Percentiles rank a stretch among this genome's conserved stretches.
Evolutionary conservation across 2,329 filamentous ascomycete species (phyloP).

Genomic region (Drechslerella stenobrocha): DNA sequence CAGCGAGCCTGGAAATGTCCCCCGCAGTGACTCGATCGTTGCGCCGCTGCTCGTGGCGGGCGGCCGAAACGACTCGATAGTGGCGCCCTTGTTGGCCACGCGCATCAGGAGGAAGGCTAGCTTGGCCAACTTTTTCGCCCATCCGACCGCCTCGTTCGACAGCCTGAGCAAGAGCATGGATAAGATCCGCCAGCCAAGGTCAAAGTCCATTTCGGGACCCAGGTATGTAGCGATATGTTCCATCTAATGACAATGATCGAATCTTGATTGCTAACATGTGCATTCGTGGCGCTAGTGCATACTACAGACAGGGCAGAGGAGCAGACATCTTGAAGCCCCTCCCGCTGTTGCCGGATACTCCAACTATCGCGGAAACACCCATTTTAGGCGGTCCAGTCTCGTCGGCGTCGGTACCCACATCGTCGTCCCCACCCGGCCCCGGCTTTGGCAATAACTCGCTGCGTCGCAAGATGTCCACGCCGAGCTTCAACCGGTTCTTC

Average conservation of each 20-base stretch:
- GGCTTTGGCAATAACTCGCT: constrained; percentile 41
- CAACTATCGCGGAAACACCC: constrained; percentile 20
- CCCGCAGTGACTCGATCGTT: constrained; percentile 36
- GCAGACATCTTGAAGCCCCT: constrained; percentile 35
- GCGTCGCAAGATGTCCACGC: constrained; percentile 41
- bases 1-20: constrained; percentile 26
- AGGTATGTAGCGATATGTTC: constrained; percentile 9
- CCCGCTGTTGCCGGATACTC: constrained; percentile 28
- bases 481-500: constrained; percentile 22
- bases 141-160: constrained; percentile 7
- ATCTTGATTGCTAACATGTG: too few relatives aligned
- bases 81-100: constrained; percentile 27
- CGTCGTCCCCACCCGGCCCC: not conserved
- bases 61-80: constrained; percentile 35
- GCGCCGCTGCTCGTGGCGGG: constrained; percentile 28
- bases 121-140: constrained; percentile 31
- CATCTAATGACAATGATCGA: too few relatives aligned
- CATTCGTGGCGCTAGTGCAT: constrained; percentile 11
- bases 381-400: not conserved
- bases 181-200: constrained; percentile 32
- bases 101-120: constrained; percentile 25
- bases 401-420: not conserved
- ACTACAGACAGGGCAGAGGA: constrained; percentile 24
- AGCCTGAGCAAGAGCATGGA: constrained; percentile 35
- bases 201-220: constrained; percentile 36